These are phyloP conservation scores for Lentinula sp. DNA, from an alignment of 768 basidiomycete genomes.

Conservation along the genomic window DNA sequence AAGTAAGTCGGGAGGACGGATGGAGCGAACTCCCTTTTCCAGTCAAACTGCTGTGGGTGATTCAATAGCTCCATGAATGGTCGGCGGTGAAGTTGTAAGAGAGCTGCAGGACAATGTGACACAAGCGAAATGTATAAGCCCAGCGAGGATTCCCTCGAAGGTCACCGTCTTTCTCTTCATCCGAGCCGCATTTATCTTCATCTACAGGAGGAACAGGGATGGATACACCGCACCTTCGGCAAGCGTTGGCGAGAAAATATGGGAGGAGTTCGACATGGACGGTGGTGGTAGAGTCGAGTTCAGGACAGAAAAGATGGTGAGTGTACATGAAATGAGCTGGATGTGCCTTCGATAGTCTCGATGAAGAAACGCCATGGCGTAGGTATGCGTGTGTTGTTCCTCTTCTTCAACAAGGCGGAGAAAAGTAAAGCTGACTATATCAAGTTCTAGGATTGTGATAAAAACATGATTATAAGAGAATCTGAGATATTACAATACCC, in stretches of 20 bases:
- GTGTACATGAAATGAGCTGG: conserved; percentile 58
- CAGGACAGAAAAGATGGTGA: conserved; percentile 38
- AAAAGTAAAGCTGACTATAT: conserved; percentile 63
- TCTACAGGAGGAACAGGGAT: conserved; percentile 28
- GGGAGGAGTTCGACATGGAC: conserved; percentile 23
- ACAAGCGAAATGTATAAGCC: neutral
- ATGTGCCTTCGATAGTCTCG: conserved; percentile 55
- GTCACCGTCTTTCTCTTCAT: conserved; percentile 23
- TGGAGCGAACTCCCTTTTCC: conserved; percentile 58
- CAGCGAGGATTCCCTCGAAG: conserved; percentile 55
- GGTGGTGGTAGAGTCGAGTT: conserved; percentile 31
- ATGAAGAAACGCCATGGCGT: conserved; percentile 61
- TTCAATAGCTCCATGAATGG: conserved; percentile 66
- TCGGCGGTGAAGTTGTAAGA: conserved; percentile 62
- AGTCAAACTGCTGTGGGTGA: conserved; percentile 43
- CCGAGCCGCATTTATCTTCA: conserved; percentile 13
- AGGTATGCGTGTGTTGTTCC: conserved; percentile 16
- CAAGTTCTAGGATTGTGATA: conserved; percentile 56
- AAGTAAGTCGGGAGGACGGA: conserved; percentile 68
- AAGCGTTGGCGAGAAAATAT: conserved; percentile 42
- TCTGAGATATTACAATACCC: conserved; percentile 19
- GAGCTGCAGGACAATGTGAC: conserved; percentile 28
- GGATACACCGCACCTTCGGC: conserved; percentile 30
- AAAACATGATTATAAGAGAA: conserved; percentile 4
- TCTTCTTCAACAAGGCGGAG: conserved; percentile 34